phyloP scores from a whole-genome alignment of 805 yeast species.

The Isabelozyma rhagii region DNA sequence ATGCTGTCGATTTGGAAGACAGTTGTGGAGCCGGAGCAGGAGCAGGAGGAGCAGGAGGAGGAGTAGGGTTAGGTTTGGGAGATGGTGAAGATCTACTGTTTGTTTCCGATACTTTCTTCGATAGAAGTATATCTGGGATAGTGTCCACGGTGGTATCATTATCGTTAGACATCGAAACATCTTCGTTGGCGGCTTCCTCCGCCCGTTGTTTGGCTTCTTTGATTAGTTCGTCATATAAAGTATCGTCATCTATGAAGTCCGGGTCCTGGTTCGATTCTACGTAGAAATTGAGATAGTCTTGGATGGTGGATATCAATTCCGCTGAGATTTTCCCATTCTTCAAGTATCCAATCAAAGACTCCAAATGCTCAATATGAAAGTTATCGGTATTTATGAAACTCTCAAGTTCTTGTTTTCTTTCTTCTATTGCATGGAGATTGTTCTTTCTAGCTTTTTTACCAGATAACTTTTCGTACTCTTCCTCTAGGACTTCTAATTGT shows the following conservation, averaged over 20 bases:
- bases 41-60: background rate
- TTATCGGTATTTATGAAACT: constrained; percentile 25
- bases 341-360: constrained; percentile 26
- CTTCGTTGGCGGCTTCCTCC: background rate
- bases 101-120: background rate
- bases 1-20: background rate
- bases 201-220: constrained; percentile 15
- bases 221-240: constrained; percentile 41
- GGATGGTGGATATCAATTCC: constrained; percentile 29
- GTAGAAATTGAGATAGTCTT: constrained; percentile 38
- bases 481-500: constrained; percentile 35
- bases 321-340: constrained; percentile 22
- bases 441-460: constrained; percentile 39
- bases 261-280: constrained; percentile 38
- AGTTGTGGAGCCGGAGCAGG: background rate
- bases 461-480: constrained; percentile 38
- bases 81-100: background rate
- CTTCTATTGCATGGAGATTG: constrained; percentile 31
- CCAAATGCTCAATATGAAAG: constrained; percentile 36
- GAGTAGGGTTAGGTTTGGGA: background rate
- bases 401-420: constrained; percentile 40
- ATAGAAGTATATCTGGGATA: background rate
- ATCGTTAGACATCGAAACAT: background rate
- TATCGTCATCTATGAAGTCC: constrained; percentile 33
- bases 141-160: background rate